These are phyloP conservation scores for Avicennia marina DNA, from an alignment of 257 asterid genomes.

Conservation along the genomic window DNA sequence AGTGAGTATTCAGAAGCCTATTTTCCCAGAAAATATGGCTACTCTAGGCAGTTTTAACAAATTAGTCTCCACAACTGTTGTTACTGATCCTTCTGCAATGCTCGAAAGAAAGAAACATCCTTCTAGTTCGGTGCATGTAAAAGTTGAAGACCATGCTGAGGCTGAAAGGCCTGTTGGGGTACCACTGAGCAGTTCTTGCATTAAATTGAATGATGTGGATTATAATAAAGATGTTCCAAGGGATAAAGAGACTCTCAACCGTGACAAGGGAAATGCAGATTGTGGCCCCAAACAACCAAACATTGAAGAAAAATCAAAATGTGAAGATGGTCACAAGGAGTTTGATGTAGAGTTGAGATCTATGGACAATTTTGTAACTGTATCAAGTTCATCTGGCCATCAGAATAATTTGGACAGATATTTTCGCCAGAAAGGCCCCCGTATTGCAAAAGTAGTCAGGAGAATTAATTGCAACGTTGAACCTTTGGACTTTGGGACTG, in stretches of 20 bases:
- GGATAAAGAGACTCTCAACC: slow-evolving; percentile 27
- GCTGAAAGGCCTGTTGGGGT: slow-evolving; percentile 26
- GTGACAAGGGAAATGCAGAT: slow-evolving; percentile 29
- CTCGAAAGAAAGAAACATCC: slow-evolving; percentile 25
- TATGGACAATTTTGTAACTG: slow-evolving; percentile 35
- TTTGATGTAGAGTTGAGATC: slow-evolving; percentile 40
- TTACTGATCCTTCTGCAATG: slow-evolving; percentile 12
- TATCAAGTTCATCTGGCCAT: slow-evolving; percentile 40
- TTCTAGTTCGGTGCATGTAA: slow-evolving; percentile 33
- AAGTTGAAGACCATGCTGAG: slow-evolving; percentile 37
- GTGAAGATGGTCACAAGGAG: slow-evolving; percentile 36
- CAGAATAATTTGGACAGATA: slow-evolving; percentile 63
- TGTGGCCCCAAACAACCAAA: slow-evolving; percentile 27
- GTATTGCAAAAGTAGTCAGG: slow-evolving; percentile 92
- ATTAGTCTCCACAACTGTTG: slow-evolving; percentile 23
- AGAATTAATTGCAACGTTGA: slow-evolving; percentile 85
- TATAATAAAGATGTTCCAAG: slow-evolving; percentile 15
- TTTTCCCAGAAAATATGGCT: slow-evolving; percentile 20
- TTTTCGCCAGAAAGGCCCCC: slow-evolving; percentile 94
- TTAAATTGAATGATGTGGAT: slow-evolving; percentile 17
- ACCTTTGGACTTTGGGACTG: slow-evolving; percentile 59
- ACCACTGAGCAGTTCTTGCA: slow-evolving; percentile 18
- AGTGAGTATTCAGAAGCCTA: slow-evolving; percentile 20
- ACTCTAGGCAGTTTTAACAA: slow-evolving; percentile 22
- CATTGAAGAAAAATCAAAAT: slow-evolving; percentile 30